Evolutionary conservation across 2,329 filamentous ascomycete genomes (phyloP).

Genomic region (Phialophora verrucosa): DNA sequence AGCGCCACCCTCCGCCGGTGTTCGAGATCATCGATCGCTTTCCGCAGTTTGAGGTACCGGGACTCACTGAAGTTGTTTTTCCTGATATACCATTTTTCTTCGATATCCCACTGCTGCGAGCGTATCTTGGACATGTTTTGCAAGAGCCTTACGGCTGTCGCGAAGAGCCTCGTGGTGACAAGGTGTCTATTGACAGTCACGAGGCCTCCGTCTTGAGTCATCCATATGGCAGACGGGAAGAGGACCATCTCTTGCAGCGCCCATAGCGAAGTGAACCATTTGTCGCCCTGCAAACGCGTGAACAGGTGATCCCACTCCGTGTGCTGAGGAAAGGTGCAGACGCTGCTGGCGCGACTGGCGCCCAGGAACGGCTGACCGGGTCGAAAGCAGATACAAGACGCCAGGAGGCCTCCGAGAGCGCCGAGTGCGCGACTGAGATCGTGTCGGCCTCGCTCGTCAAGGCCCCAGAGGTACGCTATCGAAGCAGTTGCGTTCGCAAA

Average conservation of each 20-base stretch:
- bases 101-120: neutral
- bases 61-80: neutral
- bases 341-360: neutral
- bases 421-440: neutral
- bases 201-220: slow-evolving; percentile 7
- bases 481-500: neutral
- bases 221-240: neutral
- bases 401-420: slow-evolving; percentile 1
- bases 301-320: neutral
- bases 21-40: neutral
- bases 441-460: neutral
- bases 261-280: slow-evolving; percentile 4
- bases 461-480: slow-evolving; percentile 1
- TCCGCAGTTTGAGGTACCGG: neutral
- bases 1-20: neutral
- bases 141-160: neutral
- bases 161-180: slow-evolving; percentile 6
- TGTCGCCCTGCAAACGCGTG: slow-evolving; percentile 3
- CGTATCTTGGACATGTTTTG: slow-evolving; percentile 2
- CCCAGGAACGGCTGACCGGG: slow-evolving; percentile 1
- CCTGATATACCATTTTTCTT: neutral
- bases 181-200: neutral
- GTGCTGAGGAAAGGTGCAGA: neutral
- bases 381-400: slow-evolving; percentile 4
- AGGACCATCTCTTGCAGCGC: slow-evolving; percentile 5